phyloP scores from a whole-genome alignment of 306 rosid genomes.

The Cicer chorassanicum region DNA sequence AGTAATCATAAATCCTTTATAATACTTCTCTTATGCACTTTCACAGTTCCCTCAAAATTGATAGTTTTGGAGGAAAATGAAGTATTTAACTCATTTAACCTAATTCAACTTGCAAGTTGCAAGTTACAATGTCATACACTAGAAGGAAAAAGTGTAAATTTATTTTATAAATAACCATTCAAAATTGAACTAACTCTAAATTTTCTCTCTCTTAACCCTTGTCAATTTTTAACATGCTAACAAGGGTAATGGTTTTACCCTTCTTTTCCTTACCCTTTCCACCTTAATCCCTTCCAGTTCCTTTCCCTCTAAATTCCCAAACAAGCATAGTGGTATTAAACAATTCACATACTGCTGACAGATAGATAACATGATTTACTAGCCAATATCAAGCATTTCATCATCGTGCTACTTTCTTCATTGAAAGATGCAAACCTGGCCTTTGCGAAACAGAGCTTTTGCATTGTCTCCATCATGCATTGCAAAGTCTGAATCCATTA shows the following conservation, averaged over 20 bases:
- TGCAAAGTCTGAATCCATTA: slow-evolving; percentile 60
- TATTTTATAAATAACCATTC: background rate
- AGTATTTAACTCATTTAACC: background rate
- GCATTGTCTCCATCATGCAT: slow-evolving; percentile 62
- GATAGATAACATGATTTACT: slow-evolving; percentile 34
- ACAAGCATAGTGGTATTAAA: background rate
- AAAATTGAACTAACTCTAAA: background rate
- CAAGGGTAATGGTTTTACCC: background rate
- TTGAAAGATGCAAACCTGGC: slow-evolving; percentile 55
- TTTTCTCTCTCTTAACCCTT: background rate
- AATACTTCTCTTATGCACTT: background rate
- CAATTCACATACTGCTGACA: slow-evolving; percentile 8
- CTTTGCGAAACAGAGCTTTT: slow-evolving; percentile 63
- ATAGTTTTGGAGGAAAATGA: background rate
- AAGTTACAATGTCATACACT: background rate
- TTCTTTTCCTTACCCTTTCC: background rate
- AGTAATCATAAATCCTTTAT: background rate
- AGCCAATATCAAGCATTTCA: slow-evolving; percentile 24
- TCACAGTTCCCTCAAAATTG: background rate
- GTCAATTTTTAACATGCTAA: slow-evolving; percentile 13
- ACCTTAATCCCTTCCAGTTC: background rate
- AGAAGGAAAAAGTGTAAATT: background rate
- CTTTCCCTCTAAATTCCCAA: background rate
- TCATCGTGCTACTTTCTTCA: slow-evolving; percentile 31
- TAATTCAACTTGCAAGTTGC: background rate